phyloP scores from a whole-genome alignment of 495 filamentous ascomycete species.

The Emericellopsis terricola region DNA sequence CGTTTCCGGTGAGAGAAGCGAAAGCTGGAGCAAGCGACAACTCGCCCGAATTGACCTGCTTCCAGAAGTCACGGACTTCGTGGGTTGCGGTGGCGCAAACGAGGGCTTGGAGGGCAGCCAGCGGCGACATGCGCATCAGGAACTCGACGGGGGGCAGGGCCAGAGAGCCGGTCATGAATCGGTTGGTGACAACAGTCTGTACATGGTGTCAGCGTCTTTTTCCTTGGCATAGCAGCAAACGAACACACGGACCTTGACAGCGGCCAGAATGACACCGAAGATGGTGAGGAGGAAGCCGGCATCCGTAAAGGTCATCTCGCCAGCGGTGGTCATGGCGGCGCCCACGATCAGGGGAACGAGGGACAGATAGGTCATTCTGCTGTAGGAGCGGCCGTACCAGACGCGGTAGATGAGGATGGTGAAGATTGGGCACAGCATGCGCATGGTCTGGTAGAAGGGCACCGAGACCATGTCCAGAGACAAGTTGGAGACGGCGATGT shows the following conservation, averaged over 20 bases:
- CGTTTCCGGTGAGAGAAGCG: slow-evolving; percentile 24
- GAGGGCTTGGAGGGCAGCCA: slow-evolving; percentile 32
- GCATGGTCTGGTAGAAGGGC: slow-evolving; percentile 41
- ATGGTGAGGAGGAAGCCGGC: slow-evolving; percentile 34
- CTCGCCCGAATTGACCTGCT: not conserved
- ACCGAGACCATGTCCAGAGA: slow-evolving; percentile 37
- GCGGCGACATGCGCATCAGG: slow-evolving; percentile 35
- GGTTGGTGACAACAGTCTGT: slow-evolving; percentile 34
- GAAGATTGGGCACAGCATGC: slow-evolving; percentile 35
- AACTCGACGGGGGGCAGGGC: slow-evolving; percentile 32
- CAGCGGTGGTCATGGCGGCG: slow-evolving; percentile 34
- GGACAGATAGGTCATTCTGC: slow-evolving; percentile 31
- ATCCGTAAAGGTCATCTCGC: slow-evolving; percentile 37
- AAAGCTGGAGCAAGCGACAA: not conserved
- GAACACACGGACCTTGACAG: slow-evolving; percentile 20
- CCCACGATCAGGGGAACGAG: slow-evolving; percentile 38
- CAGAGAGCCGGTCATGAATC: slow-evolving; percentile 33
- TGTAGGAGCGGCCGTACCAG: slow-evolving; percentile 27
- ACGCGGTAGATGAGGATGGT: slow-evolving; percentile 36
- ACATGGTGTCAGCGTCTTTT: not conserved
- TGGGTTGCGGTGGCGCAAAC: slow-evolving; percentile 28
- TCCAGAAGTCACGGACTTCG: slow-evolving; percentile 17
- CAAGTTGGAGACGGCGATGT: slow-evolving; percentile 39
- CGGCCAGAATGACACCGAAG: slow-evolving; percentile 32
- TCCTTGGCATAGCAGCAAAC: not conserved